Conservation (phyloP, 768 basidiomycete species). For the Lepiota subincarnata region DNA sequence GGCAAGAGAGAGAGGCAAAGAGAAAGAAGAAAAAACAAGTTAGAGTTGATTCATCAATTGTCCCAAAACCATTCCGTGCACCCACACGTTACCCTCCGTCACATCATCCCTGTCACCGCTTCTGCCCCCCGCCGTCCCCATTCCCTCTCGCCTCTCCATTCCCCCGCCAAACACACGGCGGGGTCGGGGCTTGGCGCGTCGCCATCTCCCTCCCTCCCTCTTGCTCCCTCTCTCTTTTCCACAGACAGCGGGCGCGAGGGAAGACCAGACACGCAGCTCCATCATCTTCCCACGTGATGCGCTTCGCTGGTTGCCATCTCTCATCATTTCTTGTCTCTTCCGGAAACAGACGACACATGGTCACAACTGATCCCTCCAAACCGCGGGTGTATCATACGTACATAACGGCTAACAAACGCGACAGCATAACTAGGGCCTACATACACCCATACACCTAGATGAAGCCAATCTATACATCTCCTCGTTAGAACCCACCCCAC, state of each 20-base stretch:
- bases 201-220: neutral
- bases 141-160: neutral
- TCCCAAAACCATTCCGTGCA: neutral
- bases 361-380: neutral
- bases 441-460: slow-evolving; percentile 53
- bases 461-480: slow-evolving; percentile 74
- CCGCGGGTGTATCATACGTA: neutral
- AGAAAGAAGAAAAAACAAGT: slow-evolving; percentile 5
- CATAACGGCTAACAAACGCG: too few species aligned
- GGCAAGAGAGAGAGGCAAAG: slow-evolving; percentile 9
- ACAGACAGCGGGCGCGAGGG: neutral
- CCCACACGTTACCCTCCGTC: slow-evolving; percentile 5
- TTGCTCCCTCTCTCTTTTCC: too few species aligned
- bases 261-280: too few species aligned
- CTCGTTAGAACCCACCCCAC: neutral
- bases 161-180: too few species aligned
- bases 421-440: neutral
- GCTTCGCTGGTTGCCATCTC: neutral
- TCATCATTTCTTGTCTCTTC: slow-evolving; percentile 1
- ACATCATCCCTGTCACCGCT: slow-evolving; percentile 5
- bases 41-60: neutral
- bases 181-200: too few species aligned
- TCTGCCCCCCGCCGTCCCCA: neutral
- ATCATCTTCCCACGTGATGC: neutral
- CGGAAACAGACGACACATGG: neutral